These are phyloP conservation scores for Adansonia gregorii DNA, from an alignment of 441 rosid species.

Conservation along the genomic window DNA sequence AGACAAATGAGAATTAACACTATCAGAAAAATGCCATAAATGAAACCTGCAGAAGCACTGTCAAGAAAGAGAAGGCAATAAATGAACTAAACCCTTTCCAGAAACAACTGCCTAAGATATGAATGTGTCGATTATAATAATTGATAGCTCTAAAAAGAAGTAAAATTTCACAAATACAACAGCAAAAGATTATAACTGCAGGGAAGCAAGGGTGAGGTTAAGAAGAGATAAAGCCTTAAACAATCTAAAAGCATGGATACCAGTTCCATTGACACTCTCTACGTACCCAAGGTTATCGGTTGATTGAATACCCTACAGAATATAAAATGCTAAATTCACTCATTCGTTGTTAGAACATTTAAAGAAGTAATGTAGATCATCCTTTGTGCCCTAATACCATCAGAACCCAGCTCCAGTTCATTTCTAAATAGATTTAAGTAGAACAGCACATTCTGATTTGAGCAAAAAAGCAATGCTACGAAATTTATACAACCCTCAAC, in stretches of 20 bases:
- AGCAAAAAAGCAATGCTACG: not conserved
- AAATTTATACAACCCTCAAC: not conserved
- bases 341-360: not conserved
- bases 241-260: not conserved
- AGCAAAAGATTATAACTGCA: not conserved
- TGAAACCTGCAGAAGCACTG: no score
- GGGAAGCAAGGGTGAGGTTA: not conserved
- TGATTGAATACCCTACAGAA: not conserved
- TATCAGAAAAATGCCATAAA: constrained; percentile 11
- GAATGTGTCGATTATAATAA: not conserved
- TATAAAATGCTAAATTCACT: not conserved
- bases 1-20: constrained; percentile 7
- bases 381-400: not conserved
- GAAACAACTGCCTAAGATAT: not conserved
- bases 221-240: not conserved
- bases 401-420: not conserved
- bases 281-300: not conserved
- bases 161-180: not conserved
- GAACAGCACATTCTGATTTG: not conserved
- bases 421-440: not conserved
- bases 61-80: not conserved
- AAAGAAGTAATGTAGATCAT: not conserved
- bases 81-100: not conserved
- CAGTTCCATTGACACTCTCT: not conserved
- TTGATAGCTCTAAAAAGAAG: constrained; percentile 1